A percentile compares a stretch with the other conserved stretches of the same genome.
phyloP scores from a whole-genome alignment of 768 basidiomycete species.

The Pleurotus cornucopiae region DNA sequence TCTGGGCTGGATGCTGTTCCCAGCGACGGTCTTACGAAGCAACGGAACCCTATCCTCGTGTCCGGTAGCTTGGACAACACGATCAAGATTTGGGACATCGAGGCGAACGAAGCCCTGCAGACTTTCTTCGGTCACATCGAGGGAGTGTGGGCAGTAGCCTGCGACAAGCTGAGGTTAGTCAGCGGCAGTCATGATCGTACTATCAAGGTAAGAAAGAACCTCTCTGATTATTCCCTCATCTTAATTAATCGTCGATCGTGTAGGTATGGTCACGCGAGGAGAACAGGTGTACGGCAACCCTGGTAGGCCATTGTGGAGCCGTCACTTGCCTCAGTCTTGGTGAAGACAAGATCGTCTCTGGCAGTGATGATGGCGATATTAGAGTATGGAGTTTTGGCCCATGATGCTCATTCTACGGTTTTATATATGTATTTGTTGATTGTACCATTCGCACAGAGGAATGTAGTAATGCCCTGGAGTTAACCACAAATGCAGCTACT shows the following conservation, averaged over 20 bases:
- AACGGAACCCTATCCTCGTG: conserved; percentile 70
- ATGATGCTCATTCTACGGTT: conserved; percentile 15
- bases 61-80: conserved; percentile 94
- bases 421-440: conserved; percentile 5
- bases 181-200: conserved; percentile 94
- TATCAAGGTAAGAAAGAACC: conserved; percentile 69
- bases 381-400: conserved; percentile 76
- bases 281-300: conserved; percentile 79
- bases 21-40: conserved; percentile 11
- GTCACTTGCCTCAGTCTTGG: conserved; percentile 88
- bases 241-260: conserved; percentile 7
- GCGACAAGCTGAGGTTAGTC: conserved; percentile 87
- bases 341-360: conserved; percentile 96
- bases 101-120: conserved; percentile 67
- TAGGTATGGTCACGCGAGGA: conserved; percentile 95
- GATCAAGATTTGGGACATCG: conserved; percentile 94
- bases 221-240: conserved; percentile 6
- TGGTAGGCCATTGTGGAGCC: conserved; percentile 92
- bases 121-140: conserved; percentile 98
- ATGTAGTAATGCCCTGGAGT: not conserved
- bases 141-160: conserved; percentile 95
- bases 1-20: not conserved
- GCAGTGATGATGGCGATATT: conserved; percentile 88
- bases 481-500: not conserved
- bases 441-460: not conserved